Percentiles rank a stretch among this genome's conserved stretches.
Evolutionary conservation across 2,329 filamentous ascomycete species (phyloP).

Genomic region (Myriosclerotinia scirpicola): DNA sequence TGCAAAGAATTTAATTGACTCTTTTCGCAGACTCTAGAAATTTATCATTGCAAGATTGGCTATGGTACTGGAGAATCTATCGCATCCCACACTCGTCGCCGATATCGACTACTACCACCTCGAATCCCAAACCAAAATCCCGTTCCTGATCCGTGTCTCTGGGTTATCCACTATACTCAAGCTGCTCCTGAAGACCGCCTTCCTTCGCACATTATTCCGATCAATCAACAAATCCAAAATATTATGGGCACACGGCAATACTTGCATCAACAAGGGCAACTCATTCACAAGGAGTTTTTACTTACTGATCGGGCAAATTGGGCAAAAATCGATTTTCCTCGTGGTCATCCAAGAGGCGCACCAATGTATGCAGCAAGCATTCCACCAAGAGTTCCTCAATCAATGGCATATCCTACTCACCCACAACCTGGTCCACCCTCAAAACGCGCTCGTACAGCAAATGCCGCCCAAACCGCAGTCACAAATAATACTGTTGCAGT

Average conservation of each 20-base stretch:
- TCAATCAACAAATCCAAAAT: conserved; percentile 59
- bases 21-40: conserved; percentile 71
- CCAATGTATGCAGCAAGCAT: conserved; percentile 36
- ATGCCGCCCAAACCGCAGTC: conserved; percentile 23
- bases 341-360: conserved; percentile 46
- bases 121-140: conserved; percentile 70
- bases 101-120: conserved; percentile 78
- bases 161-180: conserved; percentile 87
- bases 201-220: conserved; percentile 65
- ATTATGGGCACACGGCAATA: conserved; percentile 62
- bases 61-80: conserved; percentile 74
- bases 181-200: conserved; percentile 73
- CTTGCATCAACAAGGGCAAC: conserved; percentile 73
- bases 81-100: conserved; percentile 75
- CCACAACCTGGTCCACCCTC: conserved; percentile 49
- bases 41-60: conserved; percentile 78
- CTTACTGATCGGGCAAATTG: conserved; percentile 85
- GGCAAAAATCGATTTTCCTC: conserved; percentile 76
- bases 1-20: conserved; percentile 24
- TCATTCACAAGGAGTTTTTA: conserved; percentile 92
- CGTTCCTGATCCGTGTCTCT: conserved; percentile 76
- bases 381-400: conserved; percentile 45
- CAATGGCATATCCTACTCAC: conserved; percentile 62
- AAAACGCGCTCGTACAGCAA: conserved; percentile 48
- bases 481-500: conserved; percentile 27